These are phyloP conservation scores for Termitomyces sp. DNA, from an alignment of 768 basidiomycete species.

Conservation along the genomic window DNA sequence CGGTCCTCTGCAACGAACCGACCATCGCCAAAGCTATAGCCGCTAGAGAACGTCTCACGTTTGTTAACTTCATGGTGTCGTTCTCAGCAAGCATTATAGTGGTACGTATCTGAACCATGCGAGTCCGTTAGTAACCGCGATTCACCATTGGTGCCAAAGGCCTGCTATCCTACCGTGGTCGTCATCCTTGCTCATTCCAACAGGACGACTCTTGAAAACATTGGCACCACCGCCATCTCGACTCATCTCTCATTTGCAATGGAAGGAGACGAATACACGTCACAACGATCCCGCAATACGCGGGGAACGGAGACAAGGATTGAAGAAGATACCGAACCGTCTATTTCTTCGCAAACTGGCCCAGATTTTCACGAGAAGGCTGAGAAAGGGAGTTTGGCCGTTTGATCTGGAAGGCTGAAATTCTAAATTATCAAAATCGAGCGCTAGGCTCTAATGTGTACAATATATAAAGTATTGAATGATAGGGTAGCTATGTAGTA, in stretches of 20 bases:
- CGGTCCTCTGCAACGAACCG: conserved; percentile 4
- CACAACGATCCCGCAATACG: background rate
- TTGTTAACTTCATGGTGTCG: conserved; percentile 10
- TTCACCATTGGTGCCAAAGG: background rate
- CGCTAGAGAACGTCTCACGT: conserved; percentile 2
- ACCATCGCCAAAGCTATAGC: conserved; percentile 1
- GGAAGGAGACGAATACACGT: background rate
- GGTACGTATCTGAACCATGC: background rate
- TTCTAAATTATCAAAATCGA: background rate
- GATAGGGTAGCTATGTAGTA: no score
- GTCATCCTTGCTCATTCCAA: conserved; percentile 10
- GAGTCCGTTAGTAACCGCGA: background rate
- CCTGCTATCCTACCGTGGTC: conserved; percentile 10
- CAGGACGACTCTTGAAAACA: conserved; percentile 3
- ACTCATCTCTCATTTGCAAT: conserved; percentile 3
- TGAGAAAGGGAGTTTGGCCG: background rate
- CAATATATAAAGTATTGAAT: no score
- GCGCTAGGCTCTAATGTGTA: no score
- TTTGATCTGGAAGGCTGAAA: background rate
- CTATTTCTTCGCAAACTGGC: background rate
- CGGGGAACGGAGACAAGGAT: background rate
- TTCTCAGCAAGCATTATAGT: conserved; percentile 4
- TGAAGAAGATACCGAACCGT: background rate
- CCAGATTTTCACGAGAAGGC: background rate
- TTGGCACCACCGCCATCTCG: background rate